phyloP scores from a whole-genome alignment of 2,329 filamentous ascomycete genomes.

The Sphaceloma murrayae region DNA sequence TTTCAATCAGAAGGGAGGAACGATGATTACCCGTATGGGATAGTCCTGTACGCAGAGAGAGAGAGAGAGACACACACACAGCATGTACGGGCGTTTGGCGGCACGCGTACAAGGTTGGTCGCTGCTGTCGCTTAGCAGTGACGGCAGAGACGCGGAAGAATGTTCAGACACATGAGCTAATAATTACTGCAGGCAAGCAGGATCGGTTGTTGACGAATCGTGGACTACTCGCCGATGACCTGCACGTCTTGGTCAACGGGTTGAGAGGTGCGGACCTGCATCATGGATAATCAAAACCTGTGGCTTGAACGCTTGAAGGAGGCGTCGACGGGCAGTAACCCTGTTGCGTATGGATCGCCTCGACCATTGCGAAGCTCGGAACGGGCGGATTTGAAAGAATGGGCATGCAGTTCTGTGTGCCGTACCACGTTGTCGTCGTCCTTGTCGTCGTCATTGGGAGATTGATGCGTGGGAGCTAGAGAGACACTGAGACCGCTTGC shows the following conservation, averaged over 20 bases:
- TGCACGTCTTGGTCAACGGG: not conserved
- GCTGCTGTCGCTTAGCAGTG: not conserved
- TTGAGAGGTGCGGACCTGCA: not conserved
- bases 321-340: conserved; percentile 2
- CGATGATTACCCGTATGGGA: not conserved
- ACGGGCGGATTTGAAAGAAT: conserved; percentile 10
- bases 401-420: not conserved
- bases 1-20: not conserved
- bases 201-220: not conserved
- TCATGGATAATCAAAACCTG: not conserved
- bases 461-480: too few species aligned
- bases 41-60: too few species aligned
- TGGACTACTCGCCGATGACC: too few species aligned
- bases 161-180: too few species aligned
- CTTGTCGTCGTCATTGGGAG: not conserved
- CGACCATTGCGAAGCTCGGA: conserved; percentile 4
- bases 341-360: conserved; percentile 3
- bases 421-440: not conserved
- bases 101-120: too few species aligned
- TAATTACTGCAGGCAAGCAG: not conserved
- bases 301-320: conserved; percentile 8
- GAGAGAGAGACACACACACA: too few species aligned
- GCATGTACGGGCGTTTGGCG: too few species aligned
- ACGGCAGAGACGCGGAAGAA: not conserved
- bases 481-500: too few species aligned